Conservation (phyloP, 768 basidiomycete species). For the Hericium alpestre region DNA sequence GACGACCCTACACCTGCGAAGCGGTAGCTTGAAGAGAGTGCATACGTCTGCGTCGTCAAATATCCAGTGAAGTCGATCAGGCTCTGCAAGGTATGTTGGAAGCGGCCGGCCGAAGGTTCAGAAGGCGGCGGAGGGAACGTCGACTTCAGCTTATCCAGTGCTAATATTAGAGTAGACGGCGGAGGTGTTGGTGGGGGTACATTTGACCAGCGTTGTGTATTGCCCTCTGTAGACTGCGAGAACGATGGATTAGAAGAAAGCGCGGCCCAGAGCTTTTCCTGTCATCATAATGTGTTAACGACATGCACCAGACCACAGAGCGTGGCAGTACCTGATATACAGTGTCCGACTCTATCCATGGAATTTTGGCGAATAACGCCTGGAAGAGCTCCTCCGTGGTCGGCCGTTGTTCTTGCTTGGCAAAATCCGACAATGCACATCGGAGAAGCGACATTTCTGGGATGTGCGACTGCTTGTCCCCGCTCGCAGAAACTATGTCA, state of each 20-base stretch:
- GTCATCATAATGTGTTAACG: neutral
- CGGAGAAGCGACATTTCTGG: constrained; percentile 50
- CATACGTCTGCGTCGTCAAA: constrained; percentile 64
- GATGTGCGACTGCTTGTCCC: constrained; percentile 18
- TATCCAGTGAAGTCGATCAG: constrained; percentile 72
- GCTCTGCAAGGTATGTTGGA: constrained; percentile 54
- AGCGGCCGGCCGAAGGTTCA: constrained; percentile 21
- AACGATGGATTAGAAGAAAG: constrained; percentile 45
- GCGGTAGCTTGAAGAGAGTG: constrained; percentile 20
- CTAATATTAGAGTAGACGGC: constrained; percentile 15
- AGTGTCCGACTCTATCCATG: constrained; percentile 49
- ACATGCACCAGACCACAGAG: neutral
- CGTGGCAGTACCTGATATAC: constrained; percentile 37
- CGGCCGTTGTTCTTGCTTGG: constrained; percentile 28
- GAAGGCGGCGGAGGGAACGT: constrained; percentile 3
- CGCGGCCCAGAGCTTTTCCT: constrained; percentile 50
- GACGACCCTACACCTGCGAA: constrained; percentile 14
- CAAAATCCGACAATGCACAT: constrained; percentile 45
- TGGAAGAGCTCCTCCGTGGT: constrained; percentile 52
- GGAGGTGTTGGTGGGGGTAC: constrained; percentile 19
- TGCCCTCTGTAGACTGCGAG: constrained; percentile 7
- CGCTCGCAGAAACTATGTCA: constrained; percentile 21
- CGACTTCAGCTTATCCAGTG: constrained; percentile 12
- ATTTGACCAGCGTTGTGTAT: constrained; percentile 26
- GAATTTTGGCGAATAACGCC: constrained; percentile 44